These are phyloP conservation scores for Pharnaceum exiguum DNA, from an alignment of 148 eudicot species.

Conservation along the genomic window DNA sequence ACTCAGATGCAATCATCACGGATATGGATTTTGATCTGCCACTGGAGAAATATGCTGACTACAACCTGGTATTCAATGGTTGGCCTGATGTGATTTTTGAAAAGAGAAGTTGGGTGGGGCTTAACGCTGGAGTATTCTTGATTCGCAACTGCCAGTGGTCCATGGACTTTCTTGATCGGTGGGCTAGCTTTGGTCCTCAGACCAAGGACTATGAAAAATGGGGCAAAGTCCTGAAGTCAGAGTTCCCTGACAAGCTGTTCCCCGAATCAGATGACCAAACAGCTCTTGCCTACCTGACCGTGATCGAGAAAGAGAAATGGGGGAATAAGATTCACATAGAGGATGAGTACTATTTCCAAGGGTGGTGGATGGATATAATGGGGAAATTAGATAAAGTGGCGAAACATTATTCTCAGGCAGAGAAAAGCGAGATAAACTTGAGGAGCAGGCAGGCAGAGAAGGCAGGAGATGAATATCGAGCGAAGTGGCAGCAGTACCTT, in stretches of 20 bases:
- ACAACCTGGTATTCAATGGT: too few relatives aligned
- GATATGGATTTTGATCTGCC: too few relatives aligned
- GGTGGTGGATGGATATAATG: constrained; percentile 56
- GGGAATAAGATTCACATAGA: constrained; percentile 51
- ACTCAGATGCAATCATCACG: too few relatives aligned
- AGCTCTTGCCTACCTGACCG: constrained; percentile 40
- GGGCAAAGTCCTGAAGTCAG: constrained; percentile 39
- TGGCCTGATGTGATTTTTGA: constrained; percentile 33
- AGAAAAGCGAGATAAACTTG: constrained; percentile 22
- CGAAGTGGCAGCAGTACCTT: constrained; percentile 34
- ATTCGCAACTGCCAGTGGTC: constrained; percentile 73
- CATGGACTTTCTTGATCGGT: constrained; percentile 50
- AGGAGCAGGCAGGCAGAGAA: constrained; percentile 55
- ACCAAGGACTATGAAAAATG: constrained; percentile 42
- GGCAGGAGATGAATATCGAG: constrained; percentile 30
- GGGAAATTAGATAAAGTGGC: constrained; percentile 36
- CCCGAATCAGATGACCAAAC: constrained; percentile 66
- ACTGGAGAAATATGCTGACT: too few relatives aligned
- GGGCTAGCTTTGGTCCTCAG: constrained; percentile 67
- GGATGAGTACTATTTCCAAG: constrained; percentile 47
- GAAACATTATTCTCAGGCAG: constrained; percentile 25
- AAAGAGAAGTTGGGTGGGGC: constrained; percentile 46
- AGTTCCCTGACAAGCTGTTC: constrained; percentile 40
- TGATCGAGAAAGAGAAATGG: constrained; percentile 46
- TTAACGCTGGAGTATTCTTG: constrained; percentile 65